Evolutionary conservation across 371 early-diverging fungal species (phyloP).

Genomic region (Mitosporidium daphniae): DNA sequence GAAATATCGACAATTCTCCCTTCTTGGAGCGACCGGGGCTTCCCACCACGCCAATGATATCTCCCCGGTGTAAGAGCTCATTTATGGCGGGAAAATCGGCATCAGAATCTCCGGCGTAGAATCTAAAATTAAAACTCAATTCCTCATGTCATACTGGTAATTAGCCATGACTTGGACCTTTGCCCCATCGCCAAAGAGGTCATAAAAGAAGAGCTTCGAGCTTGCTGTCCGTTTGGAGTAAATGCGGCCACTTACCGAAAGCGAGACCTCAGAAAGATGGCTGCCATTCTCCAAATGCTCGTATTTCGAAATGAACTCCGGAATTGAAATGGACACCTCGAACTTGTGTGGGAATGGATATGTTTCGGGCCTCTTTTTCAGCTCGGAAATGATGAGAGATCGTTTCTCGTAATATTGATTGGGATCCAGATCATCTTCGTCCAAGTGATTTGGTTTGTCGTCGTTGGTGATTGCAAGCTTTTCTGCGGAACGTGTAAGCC

Average conservation of each 20-base stretch:
- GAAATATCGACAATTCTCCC: constrained; percentile 85
- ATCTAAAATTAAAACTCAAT: too few species aligned
- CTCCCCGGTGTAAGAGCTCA: constrained; percentile 61
- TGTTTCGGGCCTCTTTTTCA: constrained; percentile 15
- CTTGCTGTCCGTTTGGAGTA: constrained; percentile 44
- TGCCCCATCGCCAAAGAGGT: constrained; percentile 55
- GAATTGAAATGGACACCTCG: constrained; percentile 38
- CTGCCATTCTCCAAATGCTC: constrained; percentile 23
- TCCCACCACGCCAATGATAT: constrained; percentile 82
- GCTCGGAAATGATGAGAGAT: constrained; percentile 30
- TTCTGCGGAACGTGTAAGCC: constrained; percentile 15
- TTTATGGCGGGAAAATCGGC: constrained; percentile 33
- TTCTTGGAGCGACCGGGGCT: constrained; percentile 59
- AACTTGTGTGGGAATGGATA: constrained; percentile 85
- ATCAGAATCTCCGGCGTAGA: too few species aligned
- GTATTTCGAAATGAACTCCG: constrained; percentile 48
- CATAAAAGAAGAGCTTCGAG: constrained; percentile 65
- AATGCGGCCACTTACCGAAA: constrained; percentile 28
- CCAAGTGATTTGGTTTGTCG: constrained; percentile 14
- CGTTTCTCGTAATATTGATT: constrained; percentile 88
- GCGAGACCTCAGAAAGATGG: constrained; percentile 19
- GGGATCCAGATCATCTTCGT: constrained; percentile 41
- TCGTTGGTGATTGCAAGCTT: constrained; percentile 10
- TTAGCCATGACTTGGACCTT: constrained; percentile 77
- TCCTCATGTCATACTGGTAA: constrained; percentile 21